Evolutionary conservation across 805 yeast species (phyloP), one percentile per base, ranked within the genome.

Genomic region (Tetrapisispora fleetii): DNA sequence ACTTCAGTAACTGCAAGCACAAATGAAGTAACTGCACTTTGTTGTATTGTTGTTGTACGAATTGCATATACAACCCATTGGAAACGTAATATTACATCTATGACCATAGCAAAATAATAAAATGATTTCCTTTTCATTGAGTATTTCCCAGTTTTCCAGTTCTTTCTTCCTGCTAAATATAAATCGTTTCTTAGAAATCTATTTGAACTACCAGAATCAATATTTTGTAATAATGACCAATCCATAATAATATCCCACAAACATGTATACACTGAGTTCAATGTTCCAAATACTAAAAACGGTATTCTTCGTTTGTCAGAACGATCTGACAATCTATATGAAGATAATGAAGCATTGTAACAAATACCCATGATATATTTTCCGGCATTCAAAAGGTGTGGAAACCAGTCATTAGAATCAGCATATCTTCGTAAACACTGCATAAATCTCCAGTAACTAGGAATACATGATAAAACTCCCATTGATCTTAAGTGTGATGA

Each of bases 191-290:
- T 74, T 46, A 90, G 69, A 27, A 82, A 67, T 49, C 66, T 66
- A 62, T 84, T 75, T 2, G 83, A 74, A 14, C 72, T 75, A 13
- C 32, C 19, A 32, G 19, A 3, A 18, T 19, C 18, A 2, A 32
- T 4, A 22, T 45, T 45, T 63, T 87, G 96, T 49, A 85, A 73
- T 58, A 93, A 69, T 2, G 97, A 89, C 91, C 96, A 93, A 70
- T 93, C 99, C 95, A 93, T 88, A 39, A 90, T 70, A 6, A 93
- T 69, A 67, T 93, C 99, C 99, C 99, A 93, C 3, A 80, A 54
- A 0, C 84, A 66, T 33, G 90, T 75, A 59, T 77, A 77, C 0
- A 81, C 45, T 0, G 96, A 79, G 64, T 93, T 90, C 37, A 87
- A 55, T 0, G 77, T 61, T 0, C 95, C 96, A 68, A 89, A 77